Evolutionary conservation across 768 basidiomycete species (phyloP).

Genomic region (Tricholoma sp.): DNA sequence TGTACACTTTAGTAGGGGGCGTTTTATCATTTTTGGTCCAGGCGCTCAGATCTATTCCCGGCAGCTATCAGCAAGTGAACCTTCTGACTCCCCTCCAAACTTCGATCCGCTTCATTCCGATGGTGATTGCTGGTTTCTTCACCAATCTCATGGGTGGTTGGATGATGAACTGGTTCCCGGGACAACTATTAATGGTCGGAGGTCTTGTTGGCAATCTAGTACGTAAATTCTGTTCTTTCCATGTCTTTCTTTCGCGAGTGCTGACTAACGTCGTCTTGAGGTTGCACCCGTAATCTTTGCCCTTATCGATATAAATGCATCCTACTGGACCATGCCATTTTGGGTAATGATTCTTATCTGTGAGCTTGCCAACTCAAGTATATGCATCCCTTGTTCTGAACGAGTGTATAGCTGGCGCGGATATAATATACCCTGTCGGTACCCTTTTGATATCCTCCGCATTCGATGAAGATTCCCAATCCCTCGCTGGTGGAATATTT

Average conservation of each 20-base stretch:
- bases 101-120: not conserved
- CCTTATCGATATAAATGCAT: not conserved
- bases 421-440: slow-evolving; percentile 1
- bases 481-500: not conserved
- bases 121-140: not conserved
- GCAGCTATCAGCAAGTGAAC: slow-evolving; percentile 1
- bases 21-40: not conserved
- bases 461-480: not conserved
- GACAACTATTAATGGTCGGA: not conserved
- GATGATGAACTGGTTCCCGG: not conserved
- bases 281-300: not conserved
- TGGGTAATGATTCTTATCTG: slow-evolving; percentile 2
- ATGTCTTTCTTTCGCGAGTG: not conserved
- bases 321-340: slow-evolving; percentile 1
- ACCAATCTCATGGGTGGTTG: not conserved
- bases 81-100: not conserved
- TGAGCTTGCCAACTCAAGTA: not conserved
- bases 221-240: not conserved
- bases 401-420: not conserved
- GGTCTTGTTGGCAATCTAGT: not conserved
- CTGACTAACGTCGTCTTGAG: too few species aligned
- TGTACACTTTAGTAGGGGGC: too few species aligned
- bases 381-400: not conserved
- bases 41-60: not conserved
- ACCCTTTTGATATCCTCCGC: slow-evolving; percentile 1